Percentiles rank a stretch among this genome's conserved stretches.
Conservation (phyloP, 2,329 filamentous ascomycete genomes). For the Monosporascus sp. region DNA sequence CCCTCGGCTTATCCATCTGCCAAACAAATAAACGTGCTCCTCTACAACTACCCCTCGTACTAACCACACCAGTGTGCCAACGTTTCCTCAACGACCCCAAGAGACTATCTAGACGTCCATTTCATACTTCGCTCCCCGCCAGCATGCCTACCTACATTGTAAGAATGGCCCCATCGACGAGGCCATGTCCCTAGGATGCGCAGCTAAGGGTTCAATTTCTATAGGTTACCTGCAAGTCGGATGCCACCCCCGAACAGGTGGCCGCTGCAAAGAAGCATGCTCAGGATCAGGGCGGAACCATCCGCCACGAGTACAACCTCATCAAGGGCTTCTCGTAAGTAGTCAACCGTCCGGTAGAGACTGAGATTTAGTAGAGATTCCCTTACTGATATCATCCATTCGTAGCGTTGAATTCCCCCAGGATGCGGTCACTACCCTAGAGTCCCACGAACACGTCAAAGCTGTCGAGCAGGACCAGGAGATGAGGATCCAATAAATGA, state of each 20-base stretch:
- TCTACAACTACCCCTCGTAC: constrained; percentile 3
- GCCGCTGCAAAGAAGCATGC: constrained; percentile 71
- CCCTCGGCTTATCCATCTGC: constrained; percentile 1
- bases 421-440: constrained; percentile 61
- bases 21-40: constrained; percentile 5
- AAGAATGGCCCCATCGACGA: constrained; percentile 18
- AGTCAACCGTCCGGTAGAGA: not conserved
- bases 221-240: constrained; percentile 76
- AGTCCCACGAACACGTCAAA: constrained; percentile 32
- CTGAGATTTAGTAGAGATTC: too few species aligned
- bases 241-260: constrained; percentile 62
- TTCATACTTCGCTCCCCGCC: constrained; percentile 11
- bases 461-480: constrained; percentile 67
- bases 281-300: constrained; percentile 71
- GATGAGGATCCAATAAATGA: constrained; percentile 64
- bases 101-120: constrained; percentile 1
- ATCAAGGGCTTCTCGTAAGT: constrained; percentile 93
- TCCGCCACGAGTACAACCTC: constrained; percentile 75
- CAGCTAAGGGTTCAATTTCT: constrained; percentile 6
- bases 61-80: not conserved
- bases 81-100: not conserved
- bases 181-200: constrained; percentile 6
- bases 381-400: not conserved
- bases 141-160: constrained; percentile 57
- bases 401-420: constrained; percentile 67